Conservation (phyloP, 768 basidiomycete genomes). For the Tylopilus vinaceipallidus region DNA sequence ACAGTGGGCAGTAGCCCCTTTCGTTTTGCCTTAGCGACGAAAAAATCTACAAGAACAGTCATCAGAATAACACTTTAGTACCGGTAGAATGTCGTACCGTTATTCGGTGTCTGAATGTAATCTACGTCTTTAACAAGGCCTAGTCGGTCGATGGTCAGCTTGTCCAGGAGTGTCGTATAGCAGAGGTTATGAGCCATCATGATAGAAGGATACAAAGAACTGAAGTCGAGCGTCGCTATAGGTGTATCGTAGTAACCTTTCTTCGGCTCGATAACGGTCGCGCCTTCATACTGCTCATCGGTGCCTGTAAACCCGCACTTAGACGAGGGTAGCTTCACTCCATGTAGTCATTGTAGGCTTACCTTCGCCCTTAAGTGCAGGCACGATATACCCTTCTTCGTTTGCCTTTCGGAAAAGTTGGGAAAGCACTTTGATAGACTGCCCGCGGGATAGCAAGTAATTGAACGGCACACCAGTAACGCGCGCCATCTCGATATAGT, state of each 20-base stretch:
- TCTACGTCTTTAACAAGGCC: constrained; percentile 80
- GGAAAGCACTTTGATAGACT: constrained; percentile 98
- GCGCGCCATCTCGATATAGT: constrained; percentile 98
- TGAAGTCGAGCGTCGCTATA: constrained; percentile 98
- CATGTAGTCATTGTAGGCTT: constrained; percentile 6
- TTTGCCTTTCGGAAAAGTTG: constrained; percentile 94
- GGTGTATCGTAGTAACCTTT: constrained; percentile 96
- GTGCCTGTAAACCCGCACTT: constrained; percentile 47
- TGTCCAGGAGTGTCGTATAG: constrained; percentile 94
- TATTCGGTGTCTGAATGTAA: constrained; percentile 94
- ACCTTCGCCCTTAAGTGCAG: constrained; percentile 85
- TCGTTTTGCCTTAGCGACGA: constrained; percentile 66
- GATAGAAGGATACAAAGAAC: constrained; percentile 97
- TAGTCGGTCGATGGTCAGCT: constrained; percentile 71
- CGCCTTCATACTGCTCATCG: constrained; percentile 98
- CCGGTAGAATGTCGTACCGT: constrained; percentile 50
- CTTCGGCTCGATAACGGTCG: constrained; percentile 96
- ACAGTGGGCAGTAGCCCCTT: constrained; percentile 92
- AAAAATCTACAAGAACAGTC: constrained; percentile 62
- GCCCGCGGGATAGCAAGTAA: constrained; percentile 87
- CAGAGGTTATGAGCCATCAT: constrained; percentile 99
- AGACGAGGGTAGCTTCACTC: neutral
- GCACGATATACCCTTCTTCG: constrained; percentile 87
- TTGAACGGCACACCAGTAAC: constrained; percentile 99
- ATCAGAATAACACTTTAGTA: neutral